Base-by-base conservation (phyloP, 139 green algal species). In the Chlorella sp. region DNA sequence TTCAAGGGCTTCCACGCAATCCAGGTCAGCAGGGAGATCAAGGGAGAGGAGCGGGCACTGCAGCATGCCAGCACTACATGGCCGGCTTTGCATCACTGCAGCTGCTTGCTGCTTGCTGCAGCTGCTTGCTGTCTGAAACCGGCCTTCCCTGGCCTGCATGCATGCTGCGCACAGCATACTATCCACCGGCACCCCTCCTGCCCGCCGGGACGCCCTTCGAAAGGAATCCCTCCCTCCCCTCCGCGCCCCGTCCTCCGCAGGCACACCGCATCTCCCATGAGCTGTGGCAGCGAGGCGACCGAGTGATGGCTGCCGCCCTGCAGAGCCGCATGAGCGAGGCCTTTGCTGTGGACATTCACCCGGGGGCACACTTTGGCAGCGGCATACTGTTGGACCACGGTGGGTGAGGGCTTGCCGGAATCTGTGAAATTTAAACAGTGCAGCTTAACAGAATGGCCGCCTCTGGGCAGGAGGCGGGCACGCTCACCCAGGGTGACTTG, bases 331-430 rank as follows among this genome's bases (percentile, higher is more conserved):
- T 94, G 73, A 96, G 90, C 69, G 95, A 98, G 91, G 94, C 97
- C 32, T 96, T 99, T 87, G 95, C 93, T 0, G 95, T 99, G 36
- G 98, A 99, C 94, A 98, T 99, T 73, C 98, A 99, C 91, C 98
- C 98, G 11, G 97, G 94, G 0, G 98, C 98, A 5, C 89, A 91
- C 30, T 96, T 99, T 34, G 98, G 98, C 14, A 92, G 94, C 48
- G 98, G 98, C 66, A 94, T 99, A 11, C 92, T 99, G 83, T 92
- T 99, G 61, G 98, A 99, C 86, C 98, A 99, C 87, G 98, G 95
- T 86, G 40, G n/a, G 34, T 34, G 75, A 32, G 75, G 21, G 22
- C 64, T 71, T 57, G 48, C 48, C 9, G 48, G 48, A 57, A 5
- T 57, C 48, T 57, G 5, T n/a, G n/a, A n/a, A n/a, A n/a, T n/a